phyloP scores from a whole-genome alignment of 2,329 filamentous ascomycete genomes.

The Fusarium guadeloupense region DNA sequence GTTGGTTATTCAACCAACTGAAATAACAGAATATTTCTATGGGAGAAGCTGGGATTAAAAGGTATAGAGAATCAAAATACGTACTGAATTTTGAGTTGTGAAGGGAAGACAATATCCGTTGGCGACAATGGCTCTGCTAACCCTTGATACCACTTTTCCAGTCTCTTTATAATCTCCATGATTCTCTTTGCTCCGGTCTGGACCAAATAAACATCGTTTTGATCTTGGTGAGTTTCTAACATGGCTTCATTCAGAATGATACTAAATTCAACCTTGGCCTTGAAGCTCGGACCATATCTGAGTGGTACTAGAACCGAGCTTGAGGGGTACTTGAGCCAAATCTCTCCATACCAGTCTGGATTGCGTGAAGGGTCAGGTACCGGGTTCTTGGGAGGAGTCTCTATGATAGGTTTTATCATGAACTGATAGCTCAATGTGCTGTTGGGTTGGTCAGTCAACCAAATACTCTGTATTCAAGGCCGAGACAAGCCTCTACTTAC shows the following conservation, averaged over 20 bases:
- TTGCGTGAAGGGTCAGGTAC: conserved; percentile 1
- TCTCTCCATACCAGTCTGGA: conserved; percentile 5
- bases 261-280: background rate
- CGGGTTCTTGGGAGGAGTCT: background rate
- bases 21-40: too few relatives aligned
- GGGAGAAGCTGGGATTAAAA: too few relatives aligned
- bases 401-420: background rate
- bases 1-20: background rate
- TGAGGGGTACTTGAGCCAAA: conserved; percentile 18
- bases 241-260: background rate
- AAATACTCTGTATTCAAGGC: too few relatives aligned
- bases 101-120: background rate
- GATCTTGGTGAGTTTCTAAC: background rate
- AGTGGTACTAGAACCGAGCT: background rate
- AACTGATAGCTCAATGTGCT: conserved; percentile 7
- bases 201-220: background rate
- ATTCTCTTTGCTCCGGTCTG: background rate
- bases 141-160: background rate
- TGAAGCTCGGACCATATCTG: background rate
- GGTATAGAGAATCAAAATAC: background rate
- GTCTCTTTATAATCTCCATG: rapidly evolving
- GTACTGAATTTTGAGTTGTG: conserved; percentile 18
- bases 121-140: background rate
- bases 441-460: background rate
- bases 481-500: too few relatives aligned